Percentiles rank a stretch among this genome's conserved stretches.
Conservation (phyloP, 2,329 filamentous ascomycete species). For the Colletotrichum acutatum region DNA sequence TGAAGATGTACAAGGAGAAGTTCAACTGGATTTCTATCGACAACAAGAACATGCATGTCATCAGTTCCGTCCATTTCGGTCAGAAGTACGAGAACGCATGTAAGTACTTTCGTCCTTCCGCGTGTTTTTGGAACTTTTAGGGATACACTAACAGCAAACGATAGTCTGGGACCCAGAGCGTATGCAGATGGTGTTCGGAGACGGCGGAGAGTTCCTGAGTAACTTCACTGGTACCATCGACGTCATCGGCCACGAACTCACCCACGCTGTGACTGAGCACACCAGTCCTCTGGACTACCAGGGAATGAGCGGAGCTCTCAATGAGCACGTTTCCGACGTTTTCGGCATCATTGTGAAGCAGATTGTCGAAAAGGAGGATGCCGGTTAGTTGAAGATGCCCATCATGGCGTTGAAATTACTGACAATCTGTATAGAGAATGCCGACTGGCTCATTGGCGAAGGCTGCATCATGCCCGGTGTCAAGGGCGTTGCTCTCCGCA, state of each 20-base stretch:
- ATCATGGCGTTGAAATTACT: neutral
- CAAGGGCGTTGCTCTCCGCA: slow-evolving; percentile 63
- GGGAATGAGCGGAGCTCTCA: slow-evolving; percentile 65
- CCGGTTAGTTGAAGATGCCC: slow-evolving; percentile 33
- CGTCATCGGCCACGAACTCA: slow-evolving; percentile 68
- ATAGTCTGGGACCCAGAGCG: slow-evolving; percentile 60
- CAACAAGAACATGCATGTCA: slow-evolving; percentile 59
- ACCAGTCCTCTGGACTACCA: slow-evolving; percentile 61
- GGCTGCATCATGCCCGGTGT: slow-evolving; percentile 61
- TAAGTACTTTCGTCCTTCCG: slow-evolving; percentile 41
- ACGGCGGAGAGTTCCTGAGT: slow-evolving; percentile 62
- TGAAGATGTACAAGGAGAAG: slow-evolving; percentile 60
- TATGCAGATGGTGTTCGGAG: slow-evolving; percentile 66
- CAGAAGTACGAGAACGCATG: slow-evolving; percentile 62
- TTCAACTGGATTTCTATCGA: slow-evolving; percentile 65
- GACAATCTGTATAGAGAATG: slow-evolving; percentile 42
- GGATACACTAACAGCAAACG: neutral
- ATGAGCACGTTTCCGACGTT: slow-evolving; percentile 66
- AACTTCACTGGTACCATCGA: slow-evolving; percentile 64
- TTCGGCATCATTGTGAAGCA: slow-evolving; percentile 70
- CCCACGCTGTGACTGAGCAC: slow-evolving; percentile 64
- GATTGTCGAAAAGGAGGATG: slow-evolving; percentile 55
- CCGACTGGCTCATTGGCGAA: slow-evolving; percentile 67
- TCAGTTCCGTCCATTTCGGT: slow-evolving; percentile 65
- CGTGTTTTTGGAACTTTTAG: neutral